These are phyloP conservation scores for Lasiodiplodia sp. DNA, from an alignment of 2,329 filamentous ascomycete species.

Conservation along the genomic window DNA sequence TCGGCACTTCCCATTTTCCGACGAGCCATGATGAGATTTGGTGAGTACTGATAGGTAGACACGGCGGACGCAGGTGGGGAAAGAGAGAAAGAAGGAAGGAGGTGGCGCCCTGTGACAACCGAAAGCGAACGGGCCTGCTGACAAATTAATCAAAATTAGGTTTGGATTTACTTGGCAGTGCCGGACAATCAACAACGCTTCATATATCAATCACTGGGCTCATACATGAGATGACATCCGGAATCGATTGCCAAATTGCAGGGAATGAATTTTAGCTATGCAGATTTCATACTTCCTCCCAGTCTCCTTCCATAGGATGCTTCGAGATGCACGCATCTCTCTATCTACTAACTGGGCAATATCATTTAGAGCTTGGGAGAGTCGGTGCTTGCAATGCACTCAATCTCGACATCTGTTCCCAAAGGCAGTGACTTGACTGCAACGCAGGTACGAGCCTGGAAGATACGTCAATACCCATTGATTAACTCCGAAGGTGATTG, in stretches of 20 bases:
- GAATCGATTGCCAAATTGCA: accelerated
- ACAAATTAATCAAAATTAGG: not conserved
- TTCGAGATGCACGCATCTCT: no score
- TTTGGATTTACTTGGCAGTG: not conserved
- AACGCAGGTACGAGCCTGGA: conserved; percentile 30
- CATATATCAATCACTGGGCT: no score
- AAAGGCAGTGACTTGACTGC: conserved; percentile 34
- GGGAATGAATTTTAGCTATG: no score
- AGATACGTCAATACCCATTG: no score
- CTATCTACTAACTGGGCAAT: no score
- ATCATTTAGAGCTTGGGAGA: not conserved
- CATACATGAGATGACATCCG: no score
- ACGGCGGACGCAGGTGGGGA: not conserved
- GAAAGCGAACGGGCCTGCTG: not conserved
- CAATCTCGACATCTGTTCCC: conserved; percentile 38
- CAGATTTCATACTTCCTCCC: no score
- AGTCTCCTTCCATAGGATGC: no score
- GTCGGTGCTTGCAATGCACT: conserved; percentile 34
- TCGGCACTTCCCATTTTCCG: not conserved
- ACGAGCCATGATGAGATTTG: not conserved
- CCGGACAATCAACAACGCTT: no score
- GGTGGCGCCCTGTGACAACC: not conserved
- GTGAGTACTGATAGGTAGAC: no score
- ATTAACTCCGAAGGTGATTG: not conserved
- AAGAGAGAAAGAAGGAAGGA: not conserved